phyloP scores from a whole-genome alignment of 139 green algal genomes.

The Diplosphaera chodatii region DNA sequence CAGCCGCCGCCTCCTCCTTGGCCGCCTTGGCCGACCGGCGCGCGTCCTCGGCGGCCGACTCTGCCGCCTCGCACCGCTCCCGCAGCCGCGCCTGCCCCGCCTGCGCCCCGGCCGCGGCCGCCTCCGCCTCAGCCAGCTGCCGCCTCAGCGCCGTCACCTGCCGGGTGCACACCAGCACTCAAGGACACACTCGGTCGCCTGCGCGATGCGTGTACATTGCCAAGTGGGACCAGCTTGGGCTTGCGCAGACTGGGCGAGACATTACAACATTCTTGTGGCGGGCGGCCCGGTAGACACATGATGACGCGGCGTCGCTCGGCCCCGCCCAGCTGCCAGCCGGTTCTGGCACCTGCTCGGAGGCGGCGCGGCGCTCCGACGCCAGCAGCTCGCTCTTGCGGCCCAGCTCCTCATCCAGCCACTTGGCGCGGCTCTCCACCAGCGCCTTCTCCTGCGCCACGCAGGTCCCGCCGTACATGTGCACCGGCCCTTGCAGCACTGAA shows the following conservation, averaged over 20 bases:
- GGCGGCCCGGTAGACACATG: no score
- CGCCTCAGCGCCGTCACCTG: conserved; percentile 34
- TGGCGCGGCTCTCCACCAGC: conserved; percentile 36
- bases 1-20: neutral
- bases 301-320: no score
- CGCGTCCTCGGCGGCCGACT: conserved; percentile 17
- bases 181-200: no score
- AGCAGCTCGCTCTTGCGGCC: conserved; percentile 26
- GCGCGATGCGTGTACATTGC: no score
- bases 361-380: conserved; percentile 27
- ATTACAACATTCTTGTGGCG: no score
- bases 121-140: conserved; percentile 20
- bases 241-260: no score
- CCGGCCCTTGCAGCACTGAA: no score
- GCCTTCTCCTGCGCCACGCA: conserved; percentile 45
- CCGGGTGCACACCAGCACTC: no score
- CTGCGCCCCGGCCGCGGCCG: conserved; percentile 13
- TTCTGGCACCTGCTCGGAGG: conserved; percentile 17
- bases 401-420: conserved; percentile 40
- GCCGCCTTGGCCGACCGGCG: neutral
- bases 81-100: conserved; percentile 12
- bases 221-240: no score
- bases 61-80: conserved; percentile 12
- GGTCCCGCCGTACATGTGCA: no score
- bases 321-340: no score